Conservation (phyloP, 208 protist genomes). For the Acanthamoeba royreba region DNA sequence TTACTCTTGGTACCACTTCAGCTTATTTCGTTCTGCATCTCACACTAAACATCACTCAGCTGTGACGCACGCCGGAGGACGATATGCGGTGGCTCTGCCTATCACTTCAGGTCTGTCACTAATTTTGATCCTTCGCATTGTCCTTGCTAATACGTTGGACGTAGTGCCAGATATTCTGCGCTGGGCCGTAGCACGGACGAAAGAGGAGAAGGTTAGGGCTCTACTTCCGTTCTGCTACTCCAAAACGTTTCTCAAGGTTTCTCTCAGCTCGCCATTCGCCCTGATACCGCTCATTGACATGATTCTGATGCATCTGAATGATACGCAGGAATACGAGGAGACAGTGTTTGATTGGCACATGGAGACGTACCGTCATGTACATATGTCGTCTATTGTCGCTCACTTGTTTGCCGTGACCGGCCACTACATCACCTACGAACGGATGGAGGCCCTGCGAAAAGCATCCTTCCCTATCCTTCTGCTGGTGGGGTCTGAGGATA, state of each 20-base stretch:
- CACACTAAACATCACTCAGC: neutral
- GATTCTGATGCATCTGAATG: neutral
- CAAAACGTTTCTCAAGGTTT: neutral
- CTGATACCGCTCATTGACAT: neutral
- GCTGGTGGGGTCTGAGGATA: neutral
- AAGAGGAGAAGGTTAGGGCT: neutral
- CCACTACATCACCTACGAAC: constrained; percentile 8
- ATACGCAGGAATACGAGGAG: neutral
- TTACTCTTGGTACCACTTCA: neutral
- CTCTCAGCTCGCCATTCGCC: neutral
- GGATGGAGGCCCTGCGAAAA: neutral
- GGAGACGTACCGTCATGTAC: neutral
- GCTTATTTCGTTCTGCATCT: neutral
- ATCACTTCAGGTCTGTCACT: neutral
- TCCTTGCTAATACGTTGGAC: neutral
- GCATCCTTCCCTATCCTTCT: neutral
- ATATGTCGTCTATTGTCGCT: neutral
- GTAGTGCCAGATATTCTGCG: neutral
- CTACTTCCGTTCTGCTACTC: neutral
- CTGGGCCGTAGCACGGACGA: neutral
- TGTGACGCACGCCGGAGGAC: neutral
- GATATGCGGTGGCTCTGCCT: neutral
- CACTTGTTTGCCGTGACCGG: neutral
- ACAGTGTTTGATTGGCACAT: neutral
- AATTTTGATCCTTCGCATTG: neutral